A percentile compares a stretch with the other conserved stretches of the same genome.
Evolutionary conservation across 2,329 filamentous ascomycete species (phyloP).

Genomic region (Incumbomyces lentus): DNA sequence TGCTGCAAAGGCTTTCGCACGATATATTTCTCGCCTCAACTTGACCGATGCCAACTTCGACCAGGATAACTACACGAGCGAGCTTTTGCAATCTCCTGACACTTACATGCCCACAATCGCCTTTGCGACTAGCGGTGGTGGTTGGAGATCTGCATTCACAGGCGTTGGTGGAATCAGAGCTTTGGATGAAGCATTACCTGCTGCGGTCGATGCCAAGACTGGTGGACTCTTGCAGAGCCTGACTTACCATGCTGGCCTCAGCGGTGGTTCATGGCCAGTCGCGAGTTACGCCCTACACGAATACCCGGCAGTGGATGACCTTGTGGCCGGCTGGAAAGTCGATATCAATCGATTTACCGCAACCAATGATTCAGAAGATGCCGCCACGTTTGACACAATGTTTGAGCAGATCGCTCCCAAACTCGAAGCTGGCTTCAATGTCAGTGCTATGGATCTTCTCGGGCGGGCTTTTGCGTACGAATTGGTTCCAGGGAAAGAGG

Average conservation of each 20-base stretch:
- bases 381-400: constrained; percentile 25
- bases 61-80: no score
- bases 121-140: constrained; percentile 3
- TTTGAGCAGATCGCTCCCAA: constrained; percentile 28
- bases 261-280: constrained; percentile 8
- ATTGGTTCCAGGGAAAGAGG: constrained; percentile 27
- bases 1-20: constrained; percentile 7
- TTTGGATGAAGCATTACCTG: constrained; percentile 9
- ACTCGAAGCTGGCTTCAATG: constrained; percentile 28
- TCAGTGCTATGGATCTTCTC: constrained; percentile 32
- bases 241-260: constrained; percentile 10
- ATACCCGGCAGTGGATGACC: background rate
- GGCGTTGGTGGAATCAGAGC: constrained; percentile 11
- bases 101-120: no score
- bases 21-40: constrained; percentile 9
- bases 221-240: constrained; percentile 11
- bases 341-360: constrained; percentile 6
- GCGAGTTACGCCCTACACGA: constrained; percentile 6
- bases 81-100: no score
- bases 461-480: constrained; percentile 32
- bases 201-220: constrained; percentile 9
- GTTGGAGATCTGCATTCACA: constrained; percentile 9
- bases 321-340: constrained; percentile 5
- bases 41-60: constrained; percentile 6
- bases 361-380: background rate